These are phyloP conservation scores for Aspergillus intermedius DNA, from an alignment of 2,329 filamentous ascomycete species.

Conservation along the genomic window DNA sequence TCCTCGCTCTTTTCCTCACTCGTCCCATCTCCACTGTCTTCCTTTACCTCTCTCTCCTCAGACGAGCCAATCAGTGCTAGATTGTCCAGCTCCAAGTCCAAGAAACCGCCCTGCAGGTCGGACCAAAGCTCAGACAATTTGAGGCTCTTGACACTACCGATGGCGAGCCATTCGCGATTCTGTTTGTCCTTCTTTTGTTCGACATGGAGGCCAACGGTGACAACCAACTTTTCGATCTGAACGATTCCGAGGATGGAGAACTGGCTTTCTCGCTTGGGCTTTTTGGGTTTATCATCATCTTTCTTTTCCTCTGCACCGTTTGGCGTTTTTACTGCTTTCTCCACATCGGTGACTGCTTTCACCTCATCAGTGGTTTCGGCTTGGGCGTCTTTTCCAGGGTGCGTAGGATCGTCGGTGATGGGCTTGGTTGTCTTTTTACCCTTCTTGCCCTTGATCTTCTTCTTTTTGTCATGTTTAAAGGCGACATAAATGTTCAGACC, in stretches of 20 bases:
- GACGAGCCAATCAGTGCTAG: not conserved
- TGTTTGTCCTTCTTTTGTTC: not conserved
- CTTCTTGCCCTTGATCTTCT: not conserved
- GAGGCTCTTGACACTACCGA: not conserved
- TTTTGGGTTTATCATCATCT: not conserved
- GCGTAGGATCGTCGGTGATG: not conserved
- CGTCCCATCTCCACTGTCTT: not conserved
- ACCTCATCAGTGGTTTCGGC: not conserved
- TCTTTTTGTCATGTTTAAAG: not conserved
- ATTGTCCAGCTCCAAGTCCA: not conserved
- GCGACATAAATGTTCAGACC: not conserved
- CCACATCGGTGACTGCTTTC: not conserved
- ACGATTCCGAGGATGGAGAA: not conserved
- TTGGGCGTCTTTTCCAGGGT: not conserved
- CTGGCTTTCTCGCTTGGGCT: not conserved
- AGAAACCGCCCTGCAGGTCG: not conserved
- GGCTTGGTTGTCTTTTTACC: not conserved
- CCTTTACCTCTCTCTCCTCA: not conserved
- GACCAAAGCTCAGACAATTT: not conserved
- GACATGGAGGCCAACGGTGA: not conserved
- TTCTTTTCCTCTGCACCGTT: not conserved
- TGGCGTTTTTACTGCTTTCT: not conserved
- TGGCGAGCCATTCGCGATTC: not conserved
- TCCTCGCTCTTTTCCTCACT: not conserved
- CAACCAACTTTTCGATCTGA: not conserved